Percentiles rank a stretch among this genome's conserved stretches.
Evolutionary conservation across 108 stramenopile genomes (phyloP).

Genomic region (Conticribra weissflogii): DNA sequence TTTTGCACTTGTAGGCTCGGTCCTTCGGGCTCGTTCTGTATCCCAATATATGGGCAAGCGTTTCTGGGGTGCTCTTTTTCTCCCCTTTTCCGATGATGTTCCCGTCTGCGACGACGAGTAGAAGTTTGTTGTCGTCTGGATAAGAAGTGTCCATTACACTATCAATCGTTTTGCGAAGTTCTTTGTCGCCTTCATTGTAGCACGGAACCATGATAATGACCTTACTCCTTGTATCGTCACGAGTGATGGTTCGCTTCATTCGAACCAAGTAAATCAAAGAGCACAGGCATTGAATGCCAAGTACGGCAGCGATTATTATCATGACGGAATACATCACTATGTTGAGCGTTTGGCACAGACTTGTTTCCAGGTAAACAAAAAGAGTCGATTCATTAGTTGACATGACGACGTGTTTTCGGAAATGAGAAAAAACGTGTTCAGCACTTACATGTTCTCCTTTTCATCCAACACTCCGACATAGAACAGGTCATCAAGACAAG

Average conservation of each 20-base stretch:
- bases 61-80: constrained; percentile 43
- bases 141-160: constrained; percentile 59
- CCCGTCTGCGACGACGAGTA: constrained; percentile 63
- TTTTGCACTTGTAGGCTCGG: constrained; percentile 51
- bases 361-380: neutral
- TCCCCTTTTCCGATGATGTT: constrained; percentile 65
- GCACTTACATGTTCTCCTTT: constrained; percentile 30
- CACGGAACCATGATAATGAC: constrained; percentile 71
- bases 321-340: constrained; percentile 55
- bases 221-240: constrained; percentile 45
- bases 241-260: constrained; percentile 37
- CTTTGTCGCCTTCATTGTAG: constrained; percentile 65
- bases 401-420: neutral
- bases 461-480: constrained; percentile 49
- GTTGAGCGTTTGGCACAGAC: constrained; percentile 32
- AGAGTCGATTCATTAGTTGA: neutral
- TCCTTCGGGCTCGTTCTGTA: constrained; percentile 45
- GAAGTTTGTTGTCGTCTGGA: constrained; percentile 61
- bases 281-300: constrained; percentile 56
- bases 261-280: constrained; percentile 53
- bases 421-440: too few relatives aligned
- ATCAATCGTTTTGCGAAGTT: constrained; percentile 61
- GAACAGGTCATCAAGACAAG: constrained; percentile 50
- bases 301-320: constrained; percentile 52
- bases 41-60: constrained; percentile 50